Conservation (phyloP, 306 rosid species). For the Medicago lupulina region DNA sequence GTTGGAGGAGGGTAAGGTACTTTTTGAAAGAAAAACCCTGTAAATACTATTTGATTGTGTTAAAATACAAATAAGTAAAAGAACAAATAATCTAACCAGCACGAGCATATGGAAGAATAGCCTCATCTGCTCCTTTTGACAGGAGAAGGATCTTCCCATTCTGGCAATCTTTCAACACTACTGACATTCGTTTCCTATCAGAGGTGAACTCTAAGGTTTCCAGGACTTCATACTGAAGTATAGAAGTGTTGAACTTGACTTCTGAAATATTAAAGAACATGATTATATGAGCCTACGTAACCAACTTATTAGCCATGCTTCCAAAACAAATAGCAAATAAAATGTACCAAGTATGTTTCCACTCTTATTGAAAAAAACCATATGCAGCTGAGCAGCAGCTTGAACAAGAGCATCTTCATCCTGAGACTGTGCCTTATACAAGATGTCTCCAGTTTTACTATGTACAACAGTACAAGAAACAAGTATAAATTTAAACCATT, state of each 20-base stretch:
- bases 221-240: conserved; percentile 78
- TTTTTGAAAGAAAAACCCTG: conserved; percentile 26
- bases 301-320: conserved; percentile 30
- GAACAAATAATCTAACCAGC: conserved; percentile 58
- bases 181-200: conserved; percentile 98
- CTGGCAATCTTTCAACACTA: conserved; percentile 84
- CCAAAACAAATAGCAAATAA: conserved; percentile 40
- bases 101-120: conserved; percentile 80
- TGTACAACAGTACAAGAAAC: conserved; percentile 40
- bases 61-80: conserved; percentile 25
- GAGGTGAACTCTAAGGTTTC: conserved; percentile 96
- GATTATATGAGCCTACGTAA: conserved; percentile 40
- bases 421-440: conserved; percentile 98
- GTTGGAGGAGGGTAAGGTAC: conserved; percentile 21
- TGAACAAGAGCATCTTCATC: conserved; percentile 99
- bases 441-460: conserved; percentile 86
- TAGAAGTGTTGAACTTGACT: conserved; percentile 75
- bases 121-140: conserved; percentile 98
- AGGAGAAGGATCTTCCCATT: conserved; percentile 85
- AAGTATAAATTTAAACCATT: conserved; percentile 27
- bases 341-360: conserved; percentile 72
- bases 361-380: conserved; percentile 80
- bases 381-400: conserved; percentile 86
- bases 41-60: conserved; percentile 34
- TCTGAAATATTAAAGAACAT: conserved; percentile 63